Evolutionary conservation across 2,329 filamentous ascomycete genomes (phyloP), one percentile per base, ranked within the genome.

Genomic region (Fulvia fulva): DNA sequence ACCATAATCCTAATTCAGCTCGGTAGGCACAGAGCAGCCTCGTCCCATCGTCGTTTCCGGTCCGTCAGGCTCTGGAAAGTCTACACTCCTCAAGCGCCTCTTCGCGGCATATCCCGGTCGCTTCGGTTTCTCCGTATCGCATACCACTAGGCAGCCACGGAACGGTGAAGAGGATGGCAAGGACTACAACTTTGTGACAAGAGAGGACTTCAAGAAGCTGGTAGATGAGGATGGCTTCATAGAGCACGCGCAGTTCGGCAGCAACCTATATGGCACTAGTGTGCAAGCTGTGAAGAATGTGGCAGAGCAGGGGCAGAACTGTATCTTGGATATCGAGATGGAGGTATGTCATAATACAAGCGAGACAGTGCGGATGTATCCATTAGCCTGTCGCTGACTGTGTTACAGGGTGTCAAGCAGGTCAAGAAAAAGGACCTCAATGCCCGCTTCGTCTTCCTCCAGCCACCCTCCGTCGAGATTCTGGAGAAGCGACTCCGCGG

Each of bases 321-420:
- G 92, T 61, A 86, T 97, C 50, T 78, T 97, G 66, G 93, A 97
- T 74, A 97, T 97, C 71, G 93, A 97, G 81, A 96, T 97, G 90
- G 91, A 96, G 84, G 87, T 88, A 72, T 32, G 77, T 67, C 30
- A 8, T 32, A 7, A n/a, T 4, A 47, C 21, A 22, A 19, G 5
- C 7, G 21, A 34, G 43, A 30, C 26, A 16, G 28, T 16, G 6
- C 26, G 5, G 11, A 21, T 23, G 37, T 8, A 16, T 16, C 5
- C 8, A 25, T 26, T 45, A 22, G 30, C 16, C 11, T 14, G 6
- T 7, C 2, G n/a, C 56, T 58, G 8, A 57, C 30, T 25, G 32
- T 34, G 2, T 14, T 3, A 11, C 62, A 86, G 83, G 92, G 92
- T 60, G 91, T 97, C 58, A 96, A 96, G 79, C 92, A 97, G 77